phyloP scores from a whole-genome alignment of 2,329 filamentous ascomycete genomes.

The Apiospora rasikravindrae region DNA sequence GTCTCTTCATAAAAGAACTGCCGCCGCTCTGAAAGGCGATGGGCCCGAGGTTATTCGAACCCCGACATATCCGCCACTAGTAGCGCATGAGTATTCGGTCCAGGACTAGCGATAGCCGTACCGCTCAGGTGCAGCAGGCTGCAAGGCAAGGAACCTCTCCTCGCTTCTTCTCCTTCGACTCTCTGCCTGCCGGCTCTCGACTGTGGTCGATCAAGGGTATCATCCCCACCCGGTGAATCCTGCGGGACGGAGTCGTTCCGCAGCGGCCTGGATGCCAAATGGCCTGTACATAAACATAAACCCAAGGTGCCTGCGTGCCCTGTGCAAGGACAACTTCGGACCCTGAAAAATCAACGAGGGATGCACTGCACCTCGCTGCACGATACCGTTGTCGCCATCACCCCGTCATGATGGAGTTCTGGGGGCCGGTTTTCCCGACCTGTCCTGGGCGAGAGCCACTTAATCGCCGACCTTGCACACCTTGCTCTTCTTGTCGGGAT shows the following conservation, averaged over 20 bases:
- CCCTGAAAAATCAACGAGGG: neutral
- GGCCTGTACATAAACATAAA: neutral
- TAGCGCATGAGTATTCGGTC: neutral
- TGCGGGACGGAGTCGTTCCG: neutral
- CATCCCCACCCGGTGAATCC: neutral
- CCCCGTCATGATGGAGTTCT: neutral
- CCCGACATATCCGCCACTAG: neutral
- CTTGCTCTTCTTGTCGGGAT: neutral
- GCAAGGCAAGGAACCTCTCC: neutral
- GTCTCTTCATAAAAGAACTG: neutral
- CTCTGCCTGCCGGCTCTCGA: too few species aligned
- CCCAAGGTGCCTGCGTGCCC: neutral
- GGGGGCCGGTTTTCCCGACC: neutral
- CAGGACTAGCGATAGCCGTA: neutral
- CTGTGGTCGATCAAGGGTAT: neutral
- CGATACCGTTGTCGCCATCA: neutral
- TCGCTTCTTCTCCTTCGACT: neutral
- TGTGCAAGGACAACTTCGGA: neutral
- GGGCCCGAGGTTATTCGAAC: neutral
- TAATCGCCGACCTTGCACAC: neutral
- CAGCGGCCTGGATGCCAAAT: neutral
- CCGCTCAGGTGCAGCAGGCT: neutral
- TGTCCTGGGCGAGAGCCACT: neutral
- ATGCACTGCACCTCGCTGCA: neutral
- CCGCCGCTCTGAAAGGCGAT: neutral